A percentile compares a stretch with the other conserved stretches of the same genome.
Evolutionary conservation across 352 stramenopile genomes (phyloP).

Genomic region (Phytophthora cactorum): DNA sequence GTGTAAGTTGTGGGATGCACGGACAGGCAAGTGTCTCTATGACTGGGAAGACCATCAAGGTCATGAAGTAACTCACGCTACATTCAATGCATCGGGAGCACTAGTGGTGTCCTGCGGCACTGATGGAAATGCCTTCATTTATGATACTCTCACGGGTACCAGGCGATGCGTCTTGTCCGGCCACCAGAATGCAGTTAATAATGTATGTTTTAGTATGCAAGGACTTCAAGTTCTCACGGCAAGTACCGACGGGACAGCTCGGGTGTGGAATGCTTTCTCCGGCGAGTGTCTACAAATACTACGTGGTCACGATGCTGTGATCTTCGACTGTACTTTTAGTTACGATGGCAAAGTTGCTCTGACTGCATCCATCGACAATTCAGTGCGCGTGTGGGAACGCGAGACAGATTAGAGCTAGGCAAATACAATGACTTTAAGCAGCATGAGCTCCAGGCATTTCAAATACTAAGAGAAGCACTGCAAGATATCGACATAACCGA

Average conservation of each 20-base stretch:
- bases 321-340: conserved; percentile 64
- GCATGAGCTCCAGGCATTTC: no score
- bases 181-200: conserved; percentile 56
- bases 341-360: conserved; percentile 62
- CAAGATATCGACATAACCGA: conserved; percentile 13
- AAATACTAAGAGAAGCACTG: no score
- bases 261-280: conserved; percentile 76
- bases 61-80: conserved; percentile 56
- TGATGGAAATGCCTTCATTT: conserved; percentile 68
- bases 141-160: conserved; percentile 75
- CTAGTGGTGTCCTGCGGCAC: conserved; percentile 58
- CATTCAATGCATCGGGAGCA: conserved; percentile 74
- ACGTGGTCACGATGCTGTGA: conserved; percentile 66
- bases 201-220: conserved; percentile 73
- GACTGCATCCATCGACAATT: conserved; percentile 73
- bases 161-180: conserved; percentile 48
- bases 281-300: conserved; percentile 71
- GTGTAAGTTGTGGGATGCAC: conserved; percentile 79
- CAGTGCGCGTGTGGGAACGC: conserved; percentile 62
- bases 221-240: conserved; percentile 65
- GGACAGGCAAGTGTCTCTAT: conserved; percentile 68
- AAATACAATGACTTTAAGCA: not conserved
- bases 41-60: conserved; percentile 54
- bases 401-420: conserved; percentile 13
- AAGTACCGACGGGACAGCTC: conserved; percentile 57